Conservation (phyloP, 331 rosid genomes). For the Rosa hybrid region DNA sequence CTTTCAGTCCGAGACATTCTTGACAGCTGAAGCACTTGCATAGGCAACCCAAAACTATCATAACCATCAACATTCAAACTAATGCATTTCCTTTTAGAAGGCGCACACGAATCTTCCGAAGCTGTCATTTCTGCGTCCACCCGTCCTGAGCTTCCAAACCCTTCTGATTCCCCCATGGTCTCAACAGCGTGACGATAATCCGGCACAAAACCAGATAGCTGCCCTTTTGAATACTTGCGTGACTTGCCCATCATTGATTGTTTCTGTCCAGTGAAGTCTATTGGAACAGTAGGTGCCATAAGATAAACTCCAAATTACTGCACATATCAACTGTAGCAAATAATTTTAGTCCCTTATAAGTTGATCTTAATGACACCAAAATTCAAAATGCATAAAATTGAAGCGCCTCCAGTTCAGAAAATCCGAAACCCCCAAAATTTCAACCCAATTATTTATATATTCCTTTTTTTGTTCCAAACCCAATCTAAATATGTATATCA, state of each 20-base stretch:
- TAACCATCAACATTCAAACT: conserved; percentile 45
- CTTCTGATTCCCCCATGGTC: conserved; percentile 87
- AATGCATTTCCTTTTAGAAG: conserved; percentile 50
- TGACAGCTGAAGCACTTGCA: conserved; percentile 54
- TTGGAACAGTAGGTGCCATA: conserved; percentile 89
- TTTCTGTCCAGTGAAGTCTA: conserved; percentile 79
- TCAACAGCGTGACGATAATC: conserved; percentile 82
- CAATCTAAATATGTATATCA: not conserved
- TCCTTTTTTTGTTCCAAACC: not conserved
- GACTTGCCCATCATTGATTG: conserved; percentile 83
- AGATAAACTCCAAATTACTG: conserved; percentile 52
- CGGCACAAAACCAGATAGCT: conserved; percentile 70
- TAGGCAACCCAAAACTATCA: conserved; percentile 56
- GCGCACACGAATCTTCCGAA: conserved; percentile 58
- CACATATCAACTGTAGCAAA: conserved; percentile 64
- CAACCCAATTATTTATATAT: conserved; percentile 27
- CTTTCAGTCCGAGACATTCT: conserved; percentile 60
- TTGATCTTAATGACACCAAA: conserved; percentile 20
- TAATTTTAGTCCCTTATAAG: conserved; percentile 27
- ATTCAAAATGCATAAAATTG: conserved; percentile 28
- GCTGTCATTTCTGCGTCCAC: conserved; percentile 51
- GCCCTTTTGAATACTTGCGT: conserved; percentile 73
- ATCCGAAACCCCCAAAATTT: conserved; percentile 30
- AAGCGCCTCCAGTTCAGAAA: conserved; percentile 33
- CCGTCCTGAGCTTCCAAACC: conserved; percentile 71